These are phyloP conservation scores for Boletus semigastroideus DNA, from an alignment of 1,284 basidiomycete species.

Conservation along the genomic window DNA sequence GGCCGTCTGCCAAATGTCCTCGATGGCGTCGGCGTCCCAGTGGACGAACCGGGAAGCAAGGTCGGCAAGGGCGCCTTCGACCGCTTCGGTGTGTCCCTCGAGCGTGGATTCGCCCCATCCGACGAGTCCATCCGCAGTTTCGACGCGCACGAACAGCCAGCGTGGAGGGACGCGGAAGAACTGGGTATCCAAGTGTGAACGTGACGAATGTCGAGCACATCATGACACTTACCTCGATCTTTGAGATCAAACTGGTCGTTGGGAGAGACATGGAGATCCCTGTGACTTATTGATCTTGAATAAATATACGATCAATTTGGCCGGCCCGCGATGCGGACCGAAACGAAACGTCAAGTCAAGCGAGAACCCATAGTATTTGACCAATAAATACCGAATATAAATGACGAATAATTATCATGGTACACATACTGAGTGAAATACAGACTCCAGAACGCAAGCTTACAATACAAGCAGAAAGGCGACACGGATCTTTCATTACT, in stretches of 20 bases:
- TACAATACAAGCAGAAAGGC: slow-evolving; percentile 28
- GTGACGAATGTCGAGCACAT: not conserved
- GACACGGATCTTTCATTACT: slow-evolving; percentile 35
- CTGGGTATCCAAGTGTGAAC: slow-evolving; percentile 26
- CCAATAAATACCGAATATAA: slow-evolving; percentile 11
- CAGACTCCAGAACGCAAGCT: slow-evolving; percentile 9
- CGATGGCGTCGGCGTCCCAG: slow-evolving; percentile 67
- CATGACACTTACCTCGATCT: slow-evolving; percentile 17
- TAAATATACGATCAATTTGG: no score
- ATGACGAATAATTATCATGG: slow-evolving; percentile 21
- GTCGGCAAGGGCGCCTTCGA: slow-evolving; percentile 69
- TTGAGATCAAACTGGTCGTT: slow-evolving; percentile 20
- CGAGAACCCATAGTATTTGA: not conserved
- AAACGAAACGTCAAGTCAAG: no score
- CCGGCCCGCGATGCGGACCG: no score
- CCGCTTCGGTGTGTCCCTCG: slow-evolving; percentile 74
- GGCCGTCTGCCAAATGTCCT: slow-evolving; percentile 70
- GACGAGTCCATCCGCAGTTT: slow-evolving; percentile 64
- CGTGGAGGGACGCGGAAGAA: slow-evolving; percentile 71
- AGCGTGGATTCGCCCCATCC: slow-evolving; percentile 73
- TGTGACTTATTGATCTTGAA: no score
- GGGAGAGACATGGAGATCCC: slow-evolving; percentile 19
- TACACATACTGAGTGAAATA: slow-evolving; percentile 12
- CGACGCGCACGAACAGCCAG: slow-evolving; percentile 77
- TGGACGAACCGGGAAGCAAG: slow-evolving; percentile 64